phyloP scores from a whole-genome alignment of 441 rosid genomes.

The Capsella rubella region DNA sequence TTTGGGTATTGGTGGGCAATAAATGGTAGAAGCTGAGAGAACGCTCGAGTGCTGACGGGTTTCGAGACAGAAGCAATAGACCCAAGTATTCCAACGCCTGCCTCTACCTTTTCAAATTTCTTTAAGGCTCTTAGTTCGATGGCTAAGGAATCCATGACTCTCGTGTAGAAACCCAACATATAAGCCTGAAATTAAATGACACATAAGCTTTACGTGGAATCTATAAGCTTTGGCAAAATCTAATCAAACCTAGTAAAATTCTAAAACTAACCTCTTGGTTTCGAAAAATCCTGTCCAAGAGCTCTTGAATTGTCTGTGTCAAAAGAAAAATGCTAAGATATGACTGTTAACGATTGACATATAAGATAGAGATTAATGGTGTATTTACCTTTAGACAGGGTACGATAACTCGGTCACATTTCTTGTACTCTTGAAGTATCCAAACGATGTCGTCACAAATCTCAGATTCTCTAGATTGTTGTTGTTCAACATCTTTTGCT shows the following conservation, averaged over 20 bases:
- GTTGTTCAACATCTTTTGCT: constrained; percentile 49
- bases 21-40: too few relatives aligned
- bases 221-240: too few relatives aligned
- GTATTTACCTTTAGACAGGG: constrained; percentile 80
- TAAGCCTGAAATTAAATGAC: too few relatives aligned
- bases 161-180: too few relatives aligned
- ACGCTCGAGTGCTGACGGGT: too few relatives aligned
- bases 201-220: too few relatives aligned
- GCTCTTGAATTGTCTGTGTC: constrained; percentile 51
- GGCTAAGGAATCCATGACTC: too few relatives aligned
- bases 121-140: too few relatives aligned
- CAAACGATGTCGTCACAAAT: constrained; percentile 73
- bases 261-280: constrained; percentile 71
- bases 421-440: constrained; percentile 67
- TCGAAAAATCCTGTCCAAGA: constrained; percentile 12
- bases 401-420: constrained; percentile 77
- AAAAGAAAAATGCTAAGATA: constrained; percentile 15
- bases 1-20: too few relatives aligned
- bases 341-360: background rate
- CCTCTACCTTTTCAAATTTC: too few relatives aligned
- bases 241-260: constrained; percentile 3
- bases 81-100: too few relatives aligned
- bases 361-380: constrained; percentile 4
- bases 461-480: constrained; percentile 55
- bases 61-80: too few relatives aligned